Percentiles rank a stretch among this genome's conserved stretches.
Conservation (phyloP, 768 basidiomycete species). For the Russula sp. region DNA sequence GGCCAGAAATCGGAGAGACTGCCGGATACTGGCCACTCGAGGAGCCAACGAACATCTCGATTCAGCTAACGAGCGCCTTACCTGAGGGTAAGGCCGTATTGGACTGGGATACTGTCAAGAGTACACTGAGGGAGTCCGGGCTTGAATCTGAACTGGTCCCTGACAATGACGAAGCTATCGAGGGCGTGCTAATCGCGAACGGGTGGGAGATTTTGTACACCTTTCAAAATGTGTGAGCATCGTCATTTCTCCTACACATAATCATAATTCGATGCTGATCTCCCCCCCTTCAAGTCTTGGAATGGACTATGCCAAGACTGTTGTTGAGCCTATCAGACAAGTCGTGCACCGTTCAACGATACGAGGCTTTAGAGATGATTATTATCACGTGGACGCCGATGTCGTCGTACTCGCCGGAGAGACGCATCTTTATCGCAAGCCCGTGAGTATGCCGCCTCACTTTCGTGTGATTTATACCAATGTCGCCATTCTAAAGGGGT, state of each 20-base stretch:
- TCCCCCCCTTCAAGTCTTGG: conserved; percentile 28
- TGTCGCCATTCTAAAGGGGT: conserved; percentile 6
- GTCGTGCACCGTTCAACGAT: conserved; percentile 32
- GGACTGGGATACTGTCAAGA: conserved; percentile 5
- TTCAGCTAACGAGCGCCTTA: neutral
- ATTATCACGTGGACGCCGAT: conserved; percentile 28
- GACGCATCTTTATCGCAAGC: conserved; percentile 35
- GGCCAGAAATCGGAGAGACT: conserved; percentile 17
- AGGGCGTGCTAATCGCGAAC: conserved; percentile 30
- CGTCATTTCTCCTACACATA: neutral
- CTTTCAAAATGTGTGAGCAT: conserved; percentile 35
- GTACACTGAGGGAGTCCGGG: neutral
- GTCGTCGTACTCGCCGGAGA: conserved; percentile 37
- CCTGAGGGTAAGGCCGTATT: neutral
- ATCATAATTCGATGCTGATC: neutral
- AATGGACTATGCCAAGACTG: conserved; percentile 39
- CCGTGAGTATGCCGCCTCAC: conserved; percentile 27
- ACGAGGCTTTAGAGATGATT: conserved; percentile 37
- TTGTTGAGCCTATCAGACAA: conserved; percentile 33
- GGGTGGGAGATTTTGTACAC: conserved; percentile 39
- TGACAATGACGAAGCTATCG: conserved; percentile 27
- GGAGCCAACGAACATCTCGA: conserved; percentile 1
- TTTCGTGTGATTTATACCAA: neutral
- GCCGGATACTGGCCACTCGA: conserved; percentile 8
- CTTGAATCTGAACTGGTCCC: conserved; percentile 7